phyloP scores from a whole-genome alignment of 495 filamentous ascomycete genomes.

The Parathielavia hyrcaniae region DNA sequence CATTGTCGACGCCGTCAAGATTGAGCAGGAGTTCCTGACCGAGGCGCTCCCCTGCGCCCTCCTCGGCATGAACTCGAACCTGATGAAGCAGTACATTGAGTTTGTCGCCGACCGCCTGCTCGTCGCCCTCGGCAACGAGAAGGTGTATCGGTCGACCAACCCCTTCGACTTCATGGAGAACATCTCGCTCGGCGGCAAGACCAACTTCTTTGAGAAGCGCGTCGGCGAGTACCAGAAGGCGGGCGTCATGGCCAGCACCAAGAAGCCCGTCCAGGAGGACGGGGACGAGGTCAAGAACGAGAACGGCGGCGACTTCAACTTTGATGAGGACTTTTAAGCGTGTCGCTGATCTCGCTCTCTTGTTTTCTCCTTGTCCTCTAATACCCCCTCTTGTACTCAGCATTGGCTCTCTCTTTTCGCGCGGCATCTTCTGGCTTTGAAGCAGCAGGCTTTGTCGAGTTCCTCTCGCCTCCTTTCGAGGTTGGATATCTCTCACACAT shows the following conservation, averaged over 20 bases:
- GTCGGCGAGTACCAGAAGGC: conserved; percentile 99
- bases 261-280: conserved; percentile 61
- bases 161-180: conserved; percentile 99
- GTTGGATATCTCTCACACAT: conserved; percentile 20
- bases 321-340: conserved; percentile 94
- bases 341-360: conserved; percentile 1
- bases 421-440: conserved; percentile 24
- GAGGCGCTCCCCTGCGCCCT: conserved; percentile 87
- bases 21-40: conserved; percentile 97
- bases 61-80: conserved; percentile 91
- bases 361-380: conserved; percentile 27
- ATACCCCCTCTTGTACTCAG: conserved; percentile 21
- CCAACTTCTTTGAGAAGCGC: conserved; percentile 99
- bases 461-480: conserved; percentile 8
- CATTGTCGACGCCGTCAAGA: conserved; percentile 87
- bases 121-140: conserved; percentile 83
- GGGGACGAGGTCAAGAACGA: conserved; percentile 46
- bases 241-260: conserved; percentile 91
- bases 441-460: conserved; percentile 11
- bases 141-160: conserved; percentile 86
- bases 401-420: conserved; percentile 32
- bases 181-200: conserved; percentile 97
- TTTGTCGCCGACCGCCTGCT: conserved; percentile 96
- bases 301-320: conserved; percentile 74
- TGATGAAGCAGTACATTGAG: conserved; percentile 99